A percentile compares a stretch with the other conserved stretches of the same genome.
phyloP scores from a whole-genome alignment of 345 rosid genomes.

The Brassica incana region DNA sequence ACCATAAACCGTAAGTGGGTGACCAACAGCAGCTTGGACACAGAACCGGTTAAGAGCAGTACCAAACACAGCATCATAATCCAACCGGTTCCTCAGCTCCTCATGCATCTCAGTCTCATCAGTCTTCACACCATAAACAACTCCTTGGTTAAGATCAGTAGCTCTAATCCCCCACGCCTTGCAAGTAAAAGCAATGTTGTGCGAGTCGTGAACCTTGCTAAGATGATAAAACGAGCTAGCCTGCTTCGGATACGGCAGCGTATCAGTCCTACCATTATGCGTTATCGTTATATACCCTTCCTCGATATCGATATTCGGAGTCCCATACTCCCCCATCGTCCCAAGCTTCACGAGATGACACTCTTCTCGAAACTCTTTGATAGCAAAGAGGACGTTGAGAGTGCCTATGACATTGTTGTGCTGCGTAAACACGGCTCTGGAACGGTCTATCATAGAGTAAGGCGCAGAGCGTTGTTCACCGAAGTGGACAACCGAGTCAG shows the following conservation, averaged over 20 bases:
- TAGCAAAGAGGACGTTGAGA: slow-evolving; percentile 89
- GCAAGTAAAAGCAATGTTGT: slow-evolving; percentile 97
- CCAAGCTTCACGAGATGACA: slow-evolving; percentile 97
- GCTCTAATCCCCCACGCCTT: slow-evolving; percentile 99
- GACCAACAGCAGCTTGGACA: slow-evolving; percentile 96
- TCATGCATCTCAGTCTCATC: slow-evolving; percentile 94
- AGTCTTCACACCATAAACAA: slow-evolving; percentile 91
- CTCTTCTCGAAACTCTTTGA: slow-evolving; percentile 81
- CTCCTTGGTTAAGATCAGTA: slow-evolving; percentile 96
- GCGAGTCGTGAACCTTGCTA: slow-evolving; percentile 96
- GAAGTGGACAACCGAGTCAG: slow-evolving; percentile 90
- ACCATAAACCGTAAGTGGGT: slow-evolving; percentile 94
- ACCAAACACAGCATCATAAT: slow-evolving; percentile 95
- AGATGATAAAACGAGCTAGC: slow-evolving; percentile 98
- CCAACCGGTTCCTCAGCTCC: slow-evolving; percentile 75
- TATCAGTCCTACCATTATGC: slow-evolving; percentile 92
- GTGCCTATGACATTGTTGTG: slow-evolving; percentile 96
- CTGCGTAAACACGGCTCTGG: slow-evolving; percentile 88
- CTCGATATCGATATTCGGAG: slow-evolving; percentile 97
- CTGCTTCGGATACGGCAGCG: slow-evolving; percentile 95
- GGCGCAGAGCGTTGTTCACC: slow-evolving; percentile 98
- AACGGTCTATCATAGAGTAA: slow-evolving; percentile 94
- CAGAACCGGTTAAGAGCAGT: slow-evolving; percentile 96
- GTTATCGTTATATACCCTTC: slow-evolving; percentile 94
- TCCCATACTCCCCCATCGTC: slow-evolving; percentile 98